Evolutionary conservation across 2,329 filamentous ascomycete genomes (phyloP), one percentile per base, ranked within the genome.

Genomic region (Septoria linicola): DNA sequence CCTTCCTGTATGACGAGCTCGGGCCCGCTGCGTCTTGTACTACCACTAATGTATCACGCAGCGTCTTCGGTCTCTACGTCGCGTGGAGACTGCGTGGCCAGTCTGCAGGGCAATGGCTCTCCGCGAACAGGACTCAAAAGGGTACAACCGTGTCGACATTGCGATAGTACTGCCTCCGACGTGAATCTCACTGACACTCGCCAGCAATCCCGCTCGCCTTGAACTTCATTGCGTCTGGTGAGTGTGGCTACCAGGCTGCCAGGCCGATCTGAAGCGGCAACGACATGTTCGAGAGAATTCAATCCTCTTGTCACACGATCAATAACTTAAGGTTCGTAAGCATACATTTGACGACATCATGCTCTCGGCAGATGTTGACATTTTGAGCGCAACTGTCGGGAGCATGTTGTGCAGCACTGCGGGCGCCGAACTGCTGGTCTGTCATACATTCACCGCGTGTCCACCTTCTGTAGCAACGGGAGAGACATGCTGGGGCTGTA

Each of bases 211-310:
- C 88, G 63, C 76, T 93, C 72, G 87, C 88, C 70, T 78, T 93
- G 68, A 93, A 93, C 75, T 93, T 93, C 76, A 88, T 93, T 75
- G 88, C 88, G 71, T 89, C 88, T 76, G 87, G 88, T 93, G 83
- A 92, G 88, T 92, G 72, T 60, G 58, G 62, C 56, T 51, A 34
- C 42, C 21, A 32, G 47, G 53, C 39, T 21, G 13, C 31, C 13
- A 43, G 37, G 41, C 45, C 42, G 16, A 35, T 48, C 13, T 40
- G 41, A 48, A 50, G 49, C 52, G 53, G 53, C 51, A 50, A 27
- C 25, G 21, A 45, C 42, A 51, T 39, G 27, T 41, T 32, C 35
- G 49, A 32, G 20, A 14, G 16, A 27, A n/a, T 27, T 21, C n/a
- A 30, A 30, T n/a, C 13, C 20, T 31, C 37, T 23, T 16, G 10